Percentiles rank a stretch among this genome's conserved stretches.
phyloP scores from a whole-genome alignment of 352 stramenopile genomes.

The Detonula confervacea region DNA sequence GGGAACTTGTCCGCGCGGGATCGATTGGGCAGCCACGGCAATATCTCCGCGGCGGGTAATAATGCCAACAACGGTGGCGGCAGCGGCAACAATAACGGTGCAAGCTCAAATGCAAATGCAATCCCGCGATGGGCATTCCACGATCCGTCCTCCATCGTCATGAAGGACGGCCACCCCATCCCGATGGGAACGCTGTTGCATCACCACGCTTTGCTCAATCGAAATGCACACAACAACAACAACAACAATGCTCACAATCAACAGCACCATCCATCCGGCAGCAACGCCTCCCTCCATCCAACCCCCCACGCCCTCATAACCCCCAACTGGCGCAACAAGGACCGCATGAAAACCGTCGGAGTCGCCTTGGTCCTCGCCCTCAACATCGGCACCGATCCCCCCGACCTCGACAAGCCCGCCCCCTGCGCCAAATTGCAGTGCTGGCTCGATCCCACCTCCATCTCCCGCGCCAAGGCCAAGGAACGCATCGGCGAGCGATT shows the following conservation, averaged over 20 bases:
- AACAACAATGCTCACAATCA: too few relatives aligned
- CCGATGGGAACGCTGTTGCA: slow-evolving; percentile 43
- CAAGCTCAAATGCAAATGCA: neutral
- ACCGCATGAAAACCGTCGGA: slow-evolving; percentile 88
- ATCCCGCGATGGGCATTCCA: slow-evolving; percentile 52
- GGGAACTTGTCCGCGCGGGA: neutral
- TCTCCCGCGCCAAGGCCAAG: slow-evolving; percentile 93
- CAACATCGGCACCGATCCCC: slow-evolving; percentile 98
- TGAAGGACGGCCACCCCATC: slow-evolving; percentile 50
- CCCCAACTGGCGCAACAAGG: slow-evolving; percentile 87
- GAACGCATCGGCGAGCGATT: slow-evolving; percentile 92
- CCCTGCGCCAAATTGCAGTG: slow-evolving; percentile 97
- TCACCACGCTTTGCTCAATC: slow-evolving; percentile 41
- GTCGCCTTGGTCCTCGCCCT: slow-evolving; percentile 97
- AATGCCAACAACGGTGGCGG: neutral
- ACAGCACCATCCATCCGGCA: too few relatives aligned
- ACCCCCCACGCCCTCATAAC: slow-evolving; percentile 25
- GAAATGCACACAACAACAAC: too few relatives aligned
- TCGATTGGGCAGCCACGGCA: slow-evolving; percentile 31
- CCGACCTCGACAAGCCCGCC: slow-evolving; percentile 95
- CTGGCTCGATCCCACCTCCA: slow-evolving; percentile 97
- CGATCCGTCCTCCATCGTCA: slow-evolving; percentile 48
- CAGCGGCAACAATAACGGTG: neutral
- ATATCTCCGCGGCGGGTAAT: too few relatives aligned
- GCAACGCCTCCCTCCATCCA: too few relatives aligned